Base-by-base conservation (phyloP, 805 yeast species). In the Teunomyces aglyptinius region DNA sequence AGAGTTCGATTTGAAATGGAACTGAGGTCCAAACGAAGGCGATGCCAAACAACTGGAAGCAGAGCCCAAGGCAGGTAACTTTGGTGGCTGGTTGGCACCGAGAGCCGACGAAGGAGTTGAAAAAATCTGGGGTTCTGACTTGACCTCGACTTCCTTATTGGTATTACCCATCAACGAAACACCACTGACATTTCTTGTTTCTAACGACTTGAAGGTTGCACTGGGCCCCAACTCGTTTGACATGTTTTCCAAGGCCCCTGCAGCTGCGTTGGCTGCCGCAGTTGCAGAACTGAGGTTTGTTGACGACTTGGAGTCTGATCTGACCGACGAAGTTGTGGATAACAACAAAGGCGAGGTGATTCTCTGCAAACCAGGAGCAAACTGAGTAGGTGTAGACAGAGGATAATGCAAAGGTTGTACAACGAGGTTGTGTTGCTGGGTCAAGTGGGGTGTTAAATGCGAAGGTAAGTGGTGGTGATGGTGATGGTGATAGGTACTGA, bases 341-440 rank as follows among this genome's bases (percentile, higher is more conserved):
- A 84, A 68, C 49, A 83, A 63, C 43, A 83, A 65, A 0, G 89
- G 89, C 12, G 86, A 81, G 0, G 88, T 83, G 47, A 83, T 82
- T 29, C 82, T 63, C 49, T 79, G 77, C 43, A 83, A 63, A 36
- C 83, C 83, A 0, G 85, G 81, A 26, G 85, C 86, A 71, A 81
- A 83, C 56, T 82, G 86, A 1, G 86, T 78, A 12, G 89, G 89
- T 1, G 86, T 82, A 0, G 86, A 81, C 3, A 81, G 71, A 5
- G 89, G 89, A 57, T 82, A 82, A 61, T 82, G 84, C 35, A 80
- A 63, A 16, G 83, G 82, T 58, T 80, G 83, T 15, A 77, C 79
- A 27, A 59, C 49, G 13, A 36, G 39, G 20, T 63, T 66, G 45
- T 58, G 55, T 47, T 60, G 61, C 15, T 52, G 59, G 31, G 49